These are phyloP conservation scores for Claviceps sp. DNA, from an alignment of 2,329 filamentous ascomycete genomes.

Conservation along the genomic window DNA sequence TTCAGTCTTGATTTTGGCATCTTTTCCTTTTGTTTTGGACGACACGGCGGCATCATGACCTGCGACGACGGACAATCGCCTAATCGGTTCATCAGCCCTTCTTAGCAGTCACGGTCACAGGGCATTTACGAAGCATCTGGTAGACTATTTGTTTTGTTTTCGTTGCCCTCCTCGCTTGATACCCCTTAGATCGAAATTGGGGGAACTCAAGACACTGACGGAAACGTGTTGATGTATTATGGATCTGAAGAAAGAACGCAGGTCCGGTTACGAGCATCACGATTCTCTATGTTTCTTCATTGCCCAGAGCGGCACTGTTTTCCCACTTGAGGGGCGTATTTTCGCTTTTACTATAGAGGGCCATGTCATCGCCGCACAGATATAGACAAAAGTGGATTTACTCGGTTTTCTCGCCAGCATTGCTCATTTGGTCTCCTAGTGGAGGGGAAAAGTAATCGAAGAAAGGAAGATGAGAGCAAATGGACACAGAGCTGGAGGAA, in stretches of 20 bases:
- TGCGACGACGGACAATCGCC: constrained; percentile 22
- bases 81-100: constrained; percentile 18
- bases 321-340: constrained; percentile 21
- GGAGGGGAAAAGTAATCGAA: constrained; percentile 17
- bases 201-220: constrained; percentile 25
- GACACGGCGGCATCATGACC: constrained; percentile 30
- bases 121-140: constrained; percentile 29
- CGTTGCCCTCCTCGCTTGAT: constrained; percentile 29
- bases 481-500: constrained; percentile 20
- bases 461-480: constrained; percentile 14
- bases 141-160: constrained; percentile 32
- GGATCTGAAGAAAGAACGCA: constrained; percentile 16
- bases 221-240: constrained; percentile 20
- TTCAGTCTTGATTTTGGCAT: constrained; percentile 1
- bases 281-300: constrained; percentile 22
- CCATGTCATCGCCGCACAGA: constrained; percentile 31
- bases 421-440: constrained; percentile 20
- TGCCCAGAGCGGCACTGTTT: constrained; percentile 23
- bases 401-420: constrained; percentile 41
- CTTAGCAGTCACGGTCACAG: constrained; percentile 23
- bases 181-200: constrained; percentile 30
- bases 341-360: constrained; percentile 29
- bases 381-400: constrained; percentile 56
- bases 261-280: constrained; percentile 18
- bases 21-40: constrained; percentile 14